Evolutionary conservation across 495 filamentous ascomycete genomes (phyloP).

Genomic region (Penicillium robsamsonii): DNA sequence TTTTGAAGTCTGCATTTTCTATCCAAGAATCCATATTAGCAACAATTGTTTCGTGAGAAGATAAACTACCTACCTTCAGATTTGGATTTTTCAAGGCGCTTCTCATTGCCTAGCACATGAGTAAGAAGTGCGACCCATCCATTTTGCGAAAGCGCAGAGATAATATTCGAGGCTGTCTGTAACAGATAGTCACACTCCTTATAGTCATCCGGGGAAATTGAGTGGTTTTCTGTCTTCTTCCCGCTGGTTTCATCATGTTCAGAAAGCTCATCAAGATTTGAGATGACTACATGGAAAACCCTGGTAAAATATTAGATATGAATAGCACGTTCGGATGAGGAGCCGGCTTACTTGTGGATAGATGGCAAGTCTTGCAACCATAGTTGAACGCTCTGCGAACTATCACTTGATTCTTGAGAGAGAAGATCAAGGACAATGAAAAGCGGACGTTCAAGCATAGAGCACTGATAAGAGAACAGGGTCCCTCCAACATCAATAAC

Average conservation of each 20-base stretch:
- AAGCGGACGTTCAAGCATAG: constrained; percentile 77
- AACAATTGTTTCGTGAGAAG: neutral
- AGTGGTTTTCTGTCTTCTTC: constrained; percentile 15
- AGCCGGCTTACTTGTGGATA: constrained; percentile 38
- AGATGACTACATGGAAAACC: constrained; percentile 41
- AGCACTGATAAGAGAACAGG: constrained; percentile 40
- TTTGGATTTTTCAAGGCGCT: constrained; percentile 24
- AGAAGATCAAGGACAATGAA: constrained; percentile 81
- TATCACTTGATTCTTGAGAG: constrained; percentile 66
- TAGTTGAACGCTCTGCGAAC: constrained; percentile 69
- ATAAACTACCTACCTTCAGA: constrained; percentile 33
- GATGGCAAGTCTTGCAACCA: constrained; percentile 77
- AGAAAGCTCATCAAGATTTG: constrained; percentile 39
- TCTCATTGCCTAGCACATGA: constrained; percentile 36
- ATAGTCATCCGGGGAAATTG: constrained; percentile 57
- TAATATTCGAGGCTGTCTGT: constrained; percentile 67
- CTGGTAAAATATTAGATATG: constrained; percentile 29
- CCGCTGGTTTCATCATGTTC: constrained; percentile 24
- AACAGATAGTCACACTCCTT: constrained; percentile 77
- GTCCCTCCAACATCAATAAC: constrained; percentile 42
- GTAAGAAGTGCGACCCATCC: constrained; percentile 44
- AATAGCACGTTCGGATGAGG: neutral
- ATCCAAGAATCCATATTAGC: constrained; percentile 9
- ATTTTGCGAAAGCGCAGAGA: constrained; percentile 48
- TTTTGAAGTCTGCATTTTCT: constrained; percentile 34